phyloP scores from a whole-genome alignment of 495 filamentous ascomycete species.

The Antarctomyces pellizariae region DNA sequence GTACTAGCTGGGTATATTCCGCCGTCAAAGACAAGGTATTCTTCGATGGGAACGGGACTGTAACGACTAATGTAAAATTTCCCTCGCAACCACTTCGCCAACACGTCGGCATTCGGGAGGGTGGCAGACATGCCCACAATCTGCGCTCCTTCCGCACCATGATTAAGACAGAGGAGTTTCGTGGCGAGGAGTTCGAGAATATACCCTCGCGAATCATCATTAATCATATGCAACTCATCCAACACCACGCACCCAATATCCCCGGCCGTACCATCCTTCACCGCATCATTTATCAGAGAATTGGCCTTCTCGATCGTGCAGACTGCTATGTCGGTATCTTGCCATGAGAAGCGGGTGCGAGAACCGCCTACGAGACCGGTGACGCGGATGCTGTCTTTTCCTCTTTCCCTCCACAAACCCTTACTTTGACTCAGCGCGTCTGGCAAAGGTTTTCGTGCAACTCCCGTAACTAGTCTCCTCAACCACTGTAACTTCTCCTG shows the following conservation, averaged over 20 bases:
- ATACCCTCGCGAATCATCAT: conserved; percentile 60
- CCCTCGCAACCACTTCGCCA: conserved; percentile 51
- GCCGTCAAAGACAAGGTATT: conserved; percentile 56
- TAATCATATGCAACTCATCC: conserved; percentile 67
- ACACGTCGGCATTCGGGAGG: conserved; percentile 44
- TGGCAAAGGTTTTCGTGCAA: conserved; percentile 22
- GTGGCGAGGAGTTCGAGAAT: conserved; percentile 61
- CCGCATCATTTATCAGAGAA: conserved; percentile 48
- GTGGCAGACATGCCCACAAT: conserved; percentile 74
- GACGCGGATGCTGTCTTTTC: conserved; percentile 29
- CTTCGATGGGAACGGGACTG: conserved; percentile 49
- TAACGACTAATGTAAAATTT: conserved; percentile 53
- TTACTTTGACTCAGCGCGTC: conserved; percentile 6
- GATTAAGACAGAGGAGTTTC: conserved; percentile 46
- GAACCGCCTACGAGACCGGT: conserved; percentile 58
- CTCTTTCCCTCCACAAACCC: conserved; percentile 18
- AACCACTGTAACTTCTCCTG: conserved; percentile 68
- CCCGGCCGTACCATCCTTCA: conserved; percentile 45
- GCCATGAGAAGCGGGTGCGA: conserved; percentile 38
- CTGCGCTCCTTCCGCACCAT: conserved; percentile 45
- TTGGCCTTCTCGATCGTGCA: conserved; percentile 83
- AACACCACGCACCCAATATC: conserved; percentile 46
- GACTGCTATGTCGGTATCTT: conserved; percentile 55
- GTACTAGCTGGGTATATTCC: conserved; percentile 40
- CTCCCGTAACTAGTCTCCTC: conserved; percentile 38